These are phyloP conservation scores for Candida sp. DNA, from an alignment of 1,139 yeast genomes.

Conservation along the genomic window DNA sequence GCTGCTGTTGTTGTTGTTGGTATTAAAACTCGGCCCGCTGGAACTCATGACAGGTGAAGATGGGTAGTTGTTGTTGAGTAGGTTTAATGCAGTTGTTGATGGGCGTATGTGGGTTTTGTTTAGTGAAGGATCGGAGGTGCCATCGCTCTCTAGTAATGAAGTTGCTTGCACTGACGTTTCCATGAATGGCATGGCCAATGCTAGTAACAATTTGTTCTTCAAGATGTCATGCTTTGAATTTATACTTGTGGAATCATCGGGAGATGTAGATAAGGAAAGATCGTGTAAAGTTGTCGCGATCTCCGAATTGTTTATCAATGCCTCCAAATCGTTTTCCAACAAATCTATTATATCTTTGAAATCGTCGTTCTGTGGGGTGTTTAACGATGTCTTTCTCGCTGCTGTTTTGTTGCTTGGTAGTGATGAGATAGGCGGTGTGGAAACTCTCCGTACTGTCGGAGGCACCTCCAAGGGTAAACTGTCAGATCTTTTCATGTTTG, in stretches of 20 bases:
- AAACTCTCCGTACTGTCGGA: not conserved
- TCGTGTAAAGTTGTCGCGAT: slow-evolving; percentile 61
- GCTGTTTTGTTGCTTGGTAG: slow-evolving; percentile 2
- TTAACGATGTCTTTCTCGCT: slow-evolving; percentile 1
- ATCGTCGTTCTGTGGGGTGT: slow-evolving; percentile 26
- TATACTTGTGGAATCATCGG: slow-evolving; percentile 22
- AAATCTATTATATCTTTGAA: slow-evolving; percentile 48
- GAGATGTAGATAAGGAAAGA: slow-evolving; percentile 50
- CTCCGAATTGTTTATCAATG: slow-evolving; percentile 34
- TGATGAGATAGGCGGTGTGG: slow-evolving; percentile 1
- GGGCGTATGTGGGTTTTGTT: slow-evolving; percentile 20
- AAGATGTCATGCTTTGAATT: slow-evolving; percentile 40
- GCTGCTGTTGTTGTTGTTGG: slow-evolving; percentile 5
- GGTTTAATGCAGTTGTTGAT: slow-evolving; percentile 33
- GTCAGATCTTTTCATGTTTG: slow-evolving; percentile 39
- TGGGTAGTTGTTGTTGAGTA: slow-evolving; percentile 19
- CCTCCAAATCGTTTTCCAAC: slow-evolving; percentile 40
- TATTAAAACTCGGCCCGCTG: not conserved
- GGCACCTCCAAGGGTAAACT: slow-evolving; percentile 31
- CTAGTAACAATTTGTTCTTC: slow-evolving; percentile 60
- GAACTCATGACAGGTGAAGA: not conserved
- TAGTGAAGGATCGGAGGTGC: slow-evolving; percentile 12
- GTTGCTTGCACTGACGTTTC: slow-evolving; percentile 55
- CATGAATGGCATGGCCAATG: slow-evolving; percentile 77
- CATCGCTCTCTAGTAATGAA: slow-evolving; percentile 28